A percentile compares a stretch with the other conserved stretches of the same genome.
Evolutionary conservation across 148 eudicot genomes (phyloP).

Genomic region (Spergularia marina): DNA sequence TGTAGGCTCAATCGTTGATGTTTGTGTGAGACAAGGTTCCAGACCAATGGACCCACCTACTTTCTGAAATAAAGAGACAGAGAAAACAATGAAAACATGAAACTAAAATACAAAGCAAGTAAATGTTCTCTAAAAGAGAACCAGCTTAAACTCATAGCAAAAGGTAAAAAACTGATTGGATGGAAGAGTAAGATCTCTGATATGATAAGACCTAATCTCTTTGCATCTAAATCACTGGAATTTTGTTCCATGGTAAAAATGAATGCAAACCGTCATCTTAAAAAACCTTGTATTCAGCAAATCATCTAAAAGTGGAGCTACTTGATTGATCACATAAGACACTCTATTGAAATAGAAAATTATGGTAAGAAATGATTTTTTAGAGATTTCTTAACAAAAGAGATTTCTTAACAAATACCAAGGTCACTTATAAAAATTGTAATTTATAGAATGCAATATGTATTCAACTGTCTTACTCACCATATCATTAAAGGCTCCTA

Average conservation of each 20-base stretch:
- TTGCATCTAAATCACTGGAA: neutral
- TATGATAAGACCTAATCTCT: neutral
- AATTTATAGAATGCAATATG: neutral
- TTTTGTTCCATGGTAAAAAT: neutral
- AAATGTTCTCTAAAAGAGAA: neutral
- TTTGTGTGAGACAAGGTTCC: slow-evolving; percentile 86
- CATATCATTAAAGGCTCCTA: no score
- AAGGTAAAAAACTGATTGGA: neutral
- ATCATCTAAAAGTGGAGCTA: neutral
- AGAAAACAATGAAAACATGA: slow-evolving; percentile 2
- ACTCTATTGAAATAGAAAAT: neutral
- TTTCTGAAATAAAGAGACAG: slow-evolving; percentile 46
- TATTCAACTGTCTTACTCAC: neutral
- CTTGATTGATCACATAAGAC: neutral
- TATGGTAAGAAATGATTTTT: neutral
- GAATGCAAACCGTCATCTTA: neutral
- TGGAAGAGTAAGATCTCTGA: neutral
- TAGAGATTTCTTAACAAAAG: neutral
- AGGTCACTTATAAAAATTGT: no score
- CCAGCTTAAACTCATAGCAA: neutral
- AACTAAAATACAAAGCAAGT: slow-evolving; percentile 1
- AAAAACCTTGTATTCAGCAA: neutral
- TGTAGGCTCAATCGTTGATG: slow-evolving; percentile 96
- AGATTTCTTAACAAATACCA: neutral
- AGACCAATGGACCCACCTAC: slow-evolving; percentile 88